phyloP scores from a whole-genome alignment of 805 yeast genomes.

The Ogataea nitratoaversa region DNA sequence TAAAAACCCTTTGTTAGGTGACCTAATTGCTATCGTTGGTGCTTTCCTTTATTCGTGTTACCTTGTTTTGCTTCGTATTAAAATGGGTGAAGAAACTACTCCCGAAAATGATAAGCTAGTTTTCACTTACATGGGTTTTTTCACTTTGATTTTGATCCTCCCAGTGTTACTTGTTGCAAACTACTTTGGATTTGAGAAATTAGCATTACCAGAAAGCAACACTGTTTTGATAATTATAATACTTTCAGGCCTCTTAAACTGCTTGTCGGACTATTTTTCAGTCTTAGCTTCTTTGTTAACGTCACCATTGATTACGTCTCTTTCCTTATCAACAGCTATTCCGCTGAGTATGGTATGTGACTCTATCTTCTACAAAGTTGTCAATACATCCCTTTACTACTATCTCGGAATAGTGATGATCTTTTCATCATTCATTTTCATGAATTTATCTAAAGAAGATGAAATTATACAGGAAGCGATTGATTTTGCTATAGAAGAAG shows the following conservation, averaged over 20 bases:
- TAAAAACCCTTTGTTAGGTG: constrained; percentile 40
- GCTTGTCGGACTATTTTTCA: constrained; percentile 46
- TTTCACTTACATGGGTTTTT: constrained; percentile 44
- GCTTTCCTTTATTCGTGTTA: constrained; percentile 46
- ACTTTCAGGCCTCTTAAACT: constrained; percentile 41
- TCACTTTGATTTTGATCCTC: constrained; percentile 35
- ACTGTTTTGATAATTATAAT: constrained; percentile 32
- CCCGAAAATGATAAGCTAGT: constrained; percentile 43
- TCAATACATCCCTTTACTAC: constrained; percentile 32
- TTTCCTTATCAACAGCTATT: constrained; percentile 48
- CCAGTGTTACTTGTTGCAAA: constrained; percentile 38
- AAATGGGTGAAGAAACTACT: constrained; percentile 40
- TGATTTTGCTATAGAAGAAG: constrained; percentile 44
- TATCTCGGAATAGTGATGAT: constrained; percentile 45
- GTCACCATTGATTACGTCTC: constrained; percentile 48
- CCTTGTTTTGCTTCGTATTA: constrained; percentile 38
- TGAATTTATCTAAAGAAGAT: constrained; percentile 42
- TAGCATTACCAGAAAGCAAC: constrained; percentile 39
- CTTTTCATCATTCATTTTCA: constrained; percentile 41
- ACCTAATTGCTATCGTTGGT: constrained; percentile 39
- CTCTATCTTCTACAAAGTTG: constrained; percentile 32
- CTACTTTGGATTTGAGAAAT: constrained; percentile 35
- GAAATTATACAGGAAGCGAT: constrained; percentile 43
- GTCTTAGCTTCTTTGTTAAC: constrained; percentile 50
- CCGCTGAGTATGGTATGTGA: constrained; percentile 51